Evolutionary conservation across 768 basidiomycete species (phyloP), one percentile per base, ranked within the genome.

Genomic region (Suillus sp.): DNA sequence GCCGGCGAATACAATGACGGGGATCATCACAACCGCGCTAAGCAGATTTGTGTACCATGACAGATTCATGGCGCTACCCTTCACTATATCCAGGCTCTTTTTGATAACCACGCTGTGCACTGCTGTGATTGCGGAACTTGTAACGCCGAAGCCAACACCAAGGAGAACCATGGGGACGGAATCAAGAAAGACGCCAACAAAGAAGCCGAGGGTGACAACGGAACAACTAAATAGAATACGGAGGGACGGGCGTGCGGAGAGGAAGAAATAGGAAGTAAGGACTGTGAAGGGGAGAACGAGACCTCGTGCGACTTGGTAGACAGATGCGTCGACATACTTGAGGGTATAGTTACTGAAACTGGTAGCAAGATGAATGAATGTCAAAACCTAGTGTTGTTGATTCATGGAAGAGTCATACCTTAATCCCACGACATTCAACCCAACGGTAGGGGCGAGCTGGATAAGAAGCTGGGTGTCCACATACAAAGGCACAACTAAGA

Each of bases 61-160:
- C 45, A 99, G 83, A 47, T 90, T 81, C 60, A 96, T 81, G 7
- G 96, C 91, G 65, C 90, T 93, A 64, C 91, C 92, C 37, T 89
- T 84, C 37, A 98, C 94, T 56, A 92, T 81, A 42, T 80, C 81
- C 22, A 99, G 80, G 50, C 87, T 89, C 67, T 88, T 86, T 77
- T 98, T 99, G 80, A 99, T 97, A 63, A 97, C 89, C 27, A 97
- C 93, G 1, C 95, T 95, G 74, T 98, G 96, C 14, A 89, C 76
- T 1, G 95, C 91, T 13, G 93, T 95, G 65, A 95, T 91, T n/a
- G 87, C 79, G 6, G 93, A 95, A 67, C 89, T 91, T 35, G 89
- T 78, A 16, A 96, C 86, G 64, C 96, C 96, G 70, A 95, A 96
- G 38, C 75, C 74, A 65, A 96, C 77, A 20, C 96, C 96, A 45